These are phyloP conservation scores for Vachellia pachyceras DNA, from an alignment of 306 rosid species.

Conservation along the genomic window DNA sequence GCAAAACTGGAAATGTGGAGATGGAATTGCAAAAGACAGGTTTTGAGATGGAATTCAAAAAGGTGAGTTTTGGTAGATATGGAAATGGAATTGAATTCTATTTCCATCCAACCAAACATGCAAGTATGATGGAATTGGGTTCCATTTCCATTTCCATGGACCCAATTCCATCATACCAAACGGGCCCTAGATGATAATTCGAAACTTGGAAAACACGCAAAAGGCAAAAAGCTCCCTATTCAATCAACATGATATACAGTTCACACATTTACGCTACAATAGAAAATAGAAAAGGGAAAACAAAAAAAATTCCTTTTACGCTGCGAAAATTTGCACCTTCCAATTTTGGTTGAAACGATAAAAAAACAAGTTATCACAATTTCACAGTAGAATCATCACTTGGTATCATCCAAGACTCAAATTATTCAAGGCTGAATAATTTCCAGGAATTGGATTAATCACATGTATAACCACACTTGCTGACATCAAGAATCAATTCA, in stretches of 20 bases:
- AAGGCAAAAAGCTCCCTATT: constrained; percentile 7
- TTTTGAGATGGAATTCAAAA: too few relatives aligned
- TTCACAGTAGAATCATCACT: neutral
- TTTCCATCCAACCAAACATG: too few relatives aligned
- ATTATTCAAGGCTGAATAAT: neutral
- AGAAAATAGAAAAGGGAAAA: neutral
- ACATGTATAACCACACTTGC: constrained; percentile 7
- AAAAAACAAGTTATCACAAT: neutral
- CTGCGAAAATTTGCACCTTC: constrained; percentile 5
- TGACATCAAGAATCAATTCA: neutral
- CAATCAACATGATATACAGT: constrained; percentile 13
- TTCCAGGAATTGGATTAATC: constrained; percentile 27
- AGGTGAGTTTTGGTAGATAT: too few relatives aligned
- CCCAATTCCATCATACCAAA: too few relatives aligned
- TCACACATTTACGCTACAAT: constrained; percentile 19
- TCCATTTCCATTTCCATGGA: too few relatives aligned
- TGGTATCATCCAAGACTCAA: neutral
- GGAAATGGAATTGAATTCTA: too few relatives aligned
- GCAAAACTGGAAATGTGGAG: too few relatives aligned
- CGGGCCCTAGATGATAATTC: constrained; percentile 2
- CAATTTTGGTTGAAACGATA: neutral
- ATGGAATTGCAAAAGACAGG: too few relatives aligned
- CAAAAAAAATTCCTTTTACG: neutral
- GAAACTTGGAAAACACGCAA: constrained; percentile 38
- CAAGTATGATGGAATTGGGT: too few relatives aligned